These are phyloP conservation scores for Phytophthora brassicae DNA, from an alignment of 352 stramenopile species.

Conservation along the genomic window DNA sequence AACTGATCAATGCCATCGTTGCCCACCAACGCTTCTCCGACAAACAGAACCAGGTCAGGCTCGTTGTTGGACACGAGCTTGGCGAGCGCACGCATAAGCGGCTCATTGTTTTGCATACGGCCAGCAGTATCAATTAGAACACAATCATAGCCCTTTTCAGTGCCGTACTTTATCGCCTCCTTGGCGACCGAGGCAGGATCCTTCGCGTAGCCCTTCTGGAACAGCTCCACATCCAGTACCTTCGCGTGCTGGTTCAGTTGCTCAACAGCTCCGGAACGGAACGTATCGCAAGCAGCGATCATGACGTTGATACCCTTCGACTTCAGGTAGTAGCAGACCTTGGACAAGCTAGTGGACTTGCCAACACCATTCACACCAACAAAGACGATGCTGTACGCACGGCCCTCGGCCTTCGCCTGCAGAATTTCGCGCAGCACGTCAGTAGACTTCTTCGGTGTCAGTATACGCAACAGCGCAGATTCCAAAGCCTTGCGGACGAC, in stretches of 20 bases:
- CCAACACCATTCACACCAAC: slow-evolving; percentile 98
- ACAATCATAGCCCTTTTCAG: slow-evolving; percentile 94
- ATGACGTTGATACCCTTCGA: slow-evolving; percentile 95
- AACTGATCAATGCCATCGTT: slow-evolving; percentile 99
- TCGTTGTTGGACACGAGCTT: slow-evolving; percentile 97
- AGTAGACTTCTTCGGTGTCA: slow-evolving; percentile 95
- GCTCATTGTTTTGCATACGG: slow-evolving; percentile 99
- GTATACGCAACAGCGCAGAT: slow-evolving; percentile 92
- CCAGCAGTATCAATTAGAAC: slow-evolving; percentile 99
- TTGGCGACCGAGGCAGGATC: slow-evolving; percentile 95
- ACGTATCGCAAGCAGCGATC: slow-evolving; percentile 98
- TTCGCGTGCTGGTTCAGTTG: slow-evolving; percentile 98
- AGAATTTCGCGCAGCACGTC: slow-evolving; percentile 96
- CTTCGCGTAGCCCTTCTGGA: slow-evolving; percentile 96
- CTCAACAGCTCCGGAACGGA: slow-evolving; percentile 98
- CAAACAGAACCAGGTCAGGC: slow-evolving; percentile 97
- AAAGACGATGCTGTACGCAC: slow-evolving; percentile 98
- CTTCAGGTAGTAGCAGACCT: slow-evolving; percentile 99
- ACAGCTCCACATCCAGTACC: slow-evolving; percentile 96
- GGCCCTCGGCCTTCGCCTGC: slow-evolving; percentile 78
- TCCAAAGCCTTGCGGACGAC: slow-evolving; percentile 96
- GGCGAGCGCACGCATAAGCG: slow-evolving; percentile 97
- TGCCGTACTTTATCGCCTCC: slow-evolving; percentile 95
- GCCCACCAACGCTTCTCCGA: slow-evolving; percentile 98
- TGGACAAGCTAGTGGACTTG: slow-evolving; percentile 98